These are phyloP conservation scores for Ascochyta viciae-villosae DNA, from an alignment of 2,329 filamentous ascomycete species.

Conservation along the genomic window DNA sequence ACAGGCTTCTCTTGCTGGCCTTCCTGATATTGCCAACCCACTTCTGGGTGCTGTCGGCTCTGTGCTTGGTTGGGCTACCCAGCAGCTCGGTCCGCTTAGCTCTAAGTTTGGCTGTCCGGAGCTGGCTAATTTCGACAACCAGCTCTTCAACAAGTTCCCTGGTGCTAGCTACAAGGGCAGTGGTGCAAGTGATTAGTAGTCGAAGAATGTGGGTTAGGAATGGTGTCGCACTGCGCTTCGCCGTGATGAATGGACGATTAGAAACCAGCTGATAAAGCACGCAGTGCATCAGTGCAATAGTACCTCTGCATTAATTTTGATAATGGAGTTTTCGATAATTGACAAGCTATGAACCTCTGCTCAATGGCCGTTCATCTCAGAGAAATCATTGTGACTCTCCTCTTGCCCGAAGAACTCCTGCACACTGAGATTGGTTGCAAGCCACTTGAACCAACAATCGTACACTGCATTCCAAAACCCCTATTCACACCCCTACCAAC, in stretches of 20 bases:
- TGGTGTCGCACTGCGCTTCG: constrained; percentile 4
- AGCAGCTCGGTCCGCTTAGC: constrained; percentile 23
- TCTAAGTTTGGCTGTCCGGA: constrained; percentile 23
- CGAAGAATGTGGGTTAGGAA: background rate
- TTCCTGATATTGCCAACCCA: constrained; percentile 23
- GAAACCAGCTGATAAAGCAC: constrained; percentile 1
- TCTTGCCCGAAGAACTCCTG: too few relatives aligned
- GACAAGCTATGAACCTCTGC: background rate
- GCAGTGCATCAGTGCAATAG: constrained; percentile 7
- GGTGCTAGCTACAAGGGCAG: constrained; percentile 21
- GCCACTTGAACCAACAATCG: too few relatives aligned
- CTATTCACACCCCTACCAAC: too few relatives aligned
- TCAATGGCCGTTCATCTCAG: too few relatives aligned
- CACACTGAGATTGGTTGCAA: too few relatives aligned
- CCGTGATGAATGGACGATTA: background rate
- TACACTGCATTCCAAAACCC: too few relatives aligned
- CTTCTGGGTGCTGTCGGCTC: constrained; percentile 24
- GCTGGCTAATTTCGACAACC: constrained; percentile 23
- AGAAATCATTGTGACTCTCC: too few relatives aligned
- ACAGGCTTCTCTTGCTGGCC: constrained; percentile 21
- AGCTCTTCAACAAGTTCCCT: constrained; percentile 24
- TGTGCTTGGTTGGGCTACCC: constrained; percentile 23
- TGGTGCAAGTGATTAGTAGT: background rate
- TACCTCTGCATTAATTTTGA: background rate
- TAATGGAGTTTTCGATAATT: background rate